phyloP scores from a whole-genome alignment of 2,329 filamentous ascomycete genomes.

The Curvularia lunata region DNA sequence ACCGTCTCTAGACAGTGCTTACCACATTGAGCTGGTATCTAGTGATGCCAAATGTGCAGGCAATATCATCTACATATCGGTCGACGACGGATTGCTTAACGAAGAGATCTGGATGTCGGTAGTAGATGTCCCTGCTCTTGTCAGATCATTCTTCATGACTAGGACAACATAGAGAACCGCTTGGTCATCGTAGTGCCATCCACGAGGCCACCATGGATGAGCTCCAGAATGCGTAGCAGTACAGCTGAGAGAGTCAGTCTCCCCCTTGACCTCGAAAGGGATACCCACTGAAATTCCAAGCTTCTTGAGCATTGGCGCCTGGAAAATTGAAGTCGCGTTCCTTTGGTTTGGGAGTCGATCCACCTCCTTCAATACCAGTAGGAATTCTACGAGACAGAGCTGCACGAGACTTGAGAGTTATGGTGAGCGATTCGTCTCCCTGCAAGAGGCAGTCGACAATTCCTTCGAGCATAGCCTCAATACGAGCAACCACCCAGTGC shows the following conservation, averaged over 20 bases:
- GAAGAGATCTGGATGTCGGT: constrained; percentile 76
- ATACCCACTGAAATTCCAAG: constrained; percentile 62
- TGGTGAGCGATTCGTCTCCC: constrained; percentile 54
- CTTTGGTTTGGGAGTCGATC: constrained; percentile 22
- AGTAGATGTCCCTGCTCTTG: constrained; percentile 74
- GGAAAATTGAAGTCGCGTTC: constrained; percentile 56
- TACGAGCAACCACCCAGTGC: constrained; percentile 56
- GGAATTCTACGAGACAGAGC: constrained; percentile 28
- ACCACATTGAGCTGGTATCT: constrained; percentile 75
- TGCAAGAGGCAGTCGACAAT: constrained; percentile 61
- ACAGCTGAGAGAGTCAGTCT: constrained; percentile 53
- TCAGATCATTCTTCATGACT: constrained; percentile 13
- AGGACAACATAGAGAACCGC: constrained; percentile 49
- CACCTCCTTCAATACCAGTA: constrained; percentile 4
- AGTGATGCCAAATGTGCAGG: constrained; percentile 69
- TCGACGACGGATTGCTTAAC: constrained; percentile 72
- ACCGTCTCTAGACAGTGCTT: constrained; percentile 39
- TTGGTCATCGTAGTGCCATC: constrained; percentile 61
- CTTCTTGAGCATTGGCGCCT: constrained; percentile 61
- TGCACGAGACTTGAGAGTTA: constrained; percentile 55
- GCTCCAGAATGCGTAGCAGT: constrained; percentile 61
- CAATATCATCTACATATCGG: constrained; percentile 74
- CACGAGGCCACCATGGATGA: constrained; percentile 60
- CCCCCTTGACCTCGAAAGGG: no score
- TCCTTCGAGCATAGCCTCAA: constrained; percentile 62